A percentile compares a stretch with the other conserved stretches of the same genome.
Conservation (phyloP, 176 grass and related monocot species). For the Eleusine indica region DNA sequence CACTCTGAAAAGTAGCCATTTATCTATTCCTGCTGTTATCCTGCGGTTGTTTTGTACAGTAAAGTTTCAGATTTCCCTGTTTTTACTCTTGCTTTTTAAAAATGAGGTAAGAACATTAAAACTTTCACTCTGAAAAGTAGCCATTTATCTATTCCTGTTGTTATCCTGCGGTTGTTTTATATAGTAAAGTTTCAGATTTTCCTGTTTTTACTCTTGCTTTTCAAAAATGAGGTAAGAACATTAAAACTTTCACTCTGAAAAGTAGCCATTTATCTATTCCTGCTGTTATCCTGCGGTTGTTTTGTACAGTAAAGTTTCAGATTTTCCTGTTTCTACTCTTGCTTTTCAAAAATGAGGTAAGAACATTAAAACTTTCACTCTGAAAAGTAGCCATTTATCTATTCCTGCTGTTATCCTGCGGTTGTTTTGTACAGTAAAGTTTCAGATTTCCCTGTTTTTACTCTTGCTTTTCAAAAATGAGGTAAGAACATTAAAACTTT, state of each 20-base stretch:
- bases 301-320: too few relatives aligned
- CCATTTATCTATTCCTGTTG: neutral
- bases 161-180: neutral
- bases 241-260: constrained; percentile 17
- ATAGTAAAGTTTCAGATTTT: neutral
- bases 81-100: too few relatives aligned
- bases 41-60: too few relatives aligned
- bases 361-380: too few relatives aligned
- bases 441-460: neutral
- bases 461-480: neutral
- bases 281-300: too few relatives aligned
- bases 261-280: neutral
- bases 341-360: too few relatives aligned
- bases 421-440: neutral
- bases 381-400: neutral
- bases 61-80: too few relatives aligned
- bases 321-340: too few relatives aligned
- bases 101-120: too few relatives aligned
- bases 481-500: neutral
- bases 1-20: constrained; percentile 12
- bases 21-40: too few relatives aligned
- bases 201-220: neutral
- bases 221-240: neutral
- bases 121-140: neutral
- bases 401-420: neutral